Conservation (phyloP, 805 yeast species). For the Barnettozyma sp. region DNA sequence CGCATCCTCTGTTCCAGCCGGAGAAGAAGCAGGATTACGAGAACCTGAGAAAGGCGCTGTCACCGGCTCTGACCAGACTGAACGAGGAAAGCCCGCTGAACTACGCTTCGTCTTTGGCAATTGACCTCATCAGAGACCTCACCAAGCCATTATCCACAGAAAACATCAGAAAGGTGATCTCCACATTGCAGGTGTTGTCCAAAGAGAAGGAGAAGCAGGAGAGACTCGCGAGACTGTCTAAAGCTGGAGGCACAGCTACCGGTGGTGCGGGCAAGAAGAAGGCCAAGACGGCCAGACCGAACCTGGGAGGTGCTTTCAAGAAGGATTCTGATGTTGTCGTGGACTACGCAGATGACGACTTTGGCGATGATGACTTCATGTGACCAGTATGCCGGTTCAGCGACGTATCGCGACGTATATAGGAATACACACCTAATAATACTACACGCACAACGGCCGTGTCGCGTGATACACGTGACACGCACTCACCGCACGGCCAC, state of each 20-base stretch:
- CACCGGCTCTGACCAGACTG: conserved; percentile 52
- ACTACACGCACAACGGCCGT: too few species aligned
- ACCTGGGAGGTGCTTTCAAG: conserved; percentile 55
- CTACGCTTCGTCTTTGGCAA: conserved; percentile 69
- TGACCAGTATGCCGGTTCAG: too few species aligned
- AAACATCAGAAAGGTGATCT: conserved; percentile 74
- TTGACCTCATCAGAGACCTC: conserved; percentile 81
- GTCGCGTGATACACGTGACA: too few species aligned
- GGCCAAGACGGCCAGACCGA: conserved; percentile 64
- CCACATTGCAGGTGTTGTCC: conserved; percentile 72
- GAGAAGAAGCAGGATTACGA: conserved; percentile 74
- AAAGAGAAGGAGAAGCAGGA: conserved; percentile 87
- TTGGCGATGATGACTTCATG: conserved; percentile 82
- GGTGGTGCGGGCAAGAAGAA: conserved; percentile 96
- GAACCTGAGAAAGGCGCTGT: conserved; percentile 66
- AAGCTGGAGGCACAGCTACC: conserved; percentile 77
- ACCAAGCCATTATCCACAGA: conserved; percentile 77
- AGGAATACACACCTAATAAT: too few species aligned
- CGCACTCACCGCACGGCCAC: too few species aligned
- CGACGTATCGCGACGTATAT: too few species aligned
- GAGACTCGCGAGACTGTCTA: conserved; percentile 77
- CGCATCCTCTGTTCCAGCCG: conserved; percentile 80
- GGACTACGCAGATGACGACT: conserved; percentile 46
- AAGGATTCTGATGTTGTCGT: conserved; percentile 58
- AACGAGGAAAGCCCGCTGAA: conserved; percentile 56